Conservation (phyloP, 768 basidiomycete species). For the Collybia sordida region DNA sequence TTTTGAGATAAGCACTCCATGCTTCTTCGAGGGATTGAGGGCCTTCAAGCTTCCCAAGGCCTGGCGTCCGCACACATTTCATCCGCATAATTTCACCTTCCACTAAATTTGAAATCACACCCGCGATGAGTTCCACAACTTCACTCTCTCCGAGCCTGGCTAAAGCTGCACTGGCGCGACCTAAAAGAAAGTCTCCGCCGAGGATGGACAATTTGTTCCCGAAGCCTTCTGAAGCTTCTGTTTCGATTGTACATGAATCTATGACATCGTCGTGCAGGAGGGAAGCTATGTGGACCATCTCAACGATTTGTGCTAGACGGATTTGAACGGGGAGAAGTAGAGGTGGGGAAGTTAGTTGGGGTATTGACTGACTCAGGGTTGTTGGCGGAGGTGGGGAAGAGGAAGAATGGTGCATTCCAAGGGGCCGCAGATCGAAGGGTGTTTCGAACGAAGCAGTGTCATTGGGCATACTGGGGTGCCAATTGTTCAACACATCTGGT, state of each 20-base stretch:
- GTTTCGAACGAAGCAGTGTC: slow-evolving; percentile 65
- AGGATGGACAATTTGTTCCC: slow-evolving; percentile 94
- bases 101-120: slow-evolving; percentile 92
- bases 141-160: slow-evolving; percentile 84
- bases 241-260: slow-evolving; percentile 62
- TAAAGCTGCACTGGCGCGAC: slow-evolving; percentile 84
- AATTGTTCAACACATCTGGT: slow-evolving; percentile 85
- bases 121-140: slow-evolving; percentile 90
- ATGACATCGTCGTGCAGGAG: slow-evolving; percentile 91
- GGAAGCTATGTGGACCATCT: slow-evolving; percentile 97
- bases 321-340: slow-evolving; percentile 82
- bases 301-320: slow-evolving; percentile 92
- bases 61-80: slow-evolving; percentile 47
- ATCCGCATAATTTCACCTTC: slow-evolving; percentile 93
- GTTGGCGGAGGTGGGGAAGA: slow-evolving; percentile 22
- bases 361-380: slow-evolving; percentile 5
- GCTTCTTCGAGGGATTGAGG: slow-evolving; percentile 39
- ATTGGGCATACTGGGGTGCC: slow-evolving; percentile 86
- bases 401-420: slow-evolving; percentile 34
- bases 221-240: slow-evolving; percentile 64
- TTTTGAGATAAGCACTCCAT: slow-evolving; percentile 72
- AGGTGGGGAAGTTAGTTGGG: slow-evolving; percentile 29
- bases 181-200: slow-evolving; percentile 94
- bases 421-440: slow-evolving; percentile 50
- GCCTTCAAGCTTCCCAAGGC: slow-evolving; percentile 26